Conservation (phyloP, 257 asterid species). For the Verbascum thapsus region DNA sequence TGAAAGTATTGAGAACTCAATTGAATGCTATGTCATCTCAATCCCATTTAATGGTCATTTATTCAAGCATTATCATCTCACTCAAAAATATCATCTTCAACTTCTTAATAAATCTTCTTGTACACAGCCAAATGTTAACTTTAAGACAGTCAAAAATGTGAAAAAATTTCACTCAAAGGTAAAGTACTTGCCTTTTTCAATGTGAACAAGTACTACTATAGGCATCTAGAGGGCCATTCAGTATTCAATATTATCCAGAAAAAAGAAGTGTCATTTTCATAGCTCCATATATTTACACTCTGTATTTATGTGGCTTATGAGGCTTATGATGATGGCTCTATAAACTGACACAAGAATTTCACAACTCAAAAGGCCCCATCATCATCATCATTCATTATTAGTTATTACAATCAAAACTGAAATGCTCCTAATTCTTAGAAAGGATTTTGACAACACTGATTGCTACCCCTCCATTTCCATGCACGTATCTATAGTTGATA, state of each 20-base stretch:
- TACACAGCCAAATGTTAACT: background rate
- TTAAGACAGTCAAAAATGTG: background rate
- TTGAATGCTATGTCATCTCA: slow-evolving; percentile 30
- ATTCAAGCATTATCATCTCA: slow-evolving; percentile 28
- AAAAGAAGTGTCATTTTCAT: slow-evolving; percentile 34
- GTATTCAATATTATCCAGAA: background rate
- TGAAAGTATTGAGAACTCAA: slow-evolving; percentile 23
- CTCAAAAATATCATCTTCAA: too few relatives aligned
- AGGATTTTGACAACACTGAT: background rate
- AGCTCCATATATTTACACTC: slow-evolving; percentile 26
- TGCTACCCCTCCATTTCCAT: background rate
- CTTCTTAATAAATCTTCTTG: too few relatives aligned
- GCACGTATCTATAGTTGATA: background rate
- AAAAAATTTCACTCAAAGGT: background rate
- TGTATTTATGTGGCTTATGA: slow-evolving; percentile 17
- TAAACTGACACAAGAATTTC: slow-evolving; percentile 22
- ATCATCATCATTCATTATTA: background rate
- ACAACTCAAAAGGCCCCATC: slow-evolving; percentile 6
- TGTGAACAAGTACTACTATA: too few relatives aligned
- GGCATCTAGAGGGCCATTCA: slow-evolving; percentile 3
- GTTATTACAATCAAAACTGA: background rate
- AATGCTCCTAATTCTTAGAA: background rate
- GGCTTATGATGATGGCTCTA: slow-evolving; percentile 29
- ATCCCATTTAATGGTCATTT: slow-evolving; percentile 21
- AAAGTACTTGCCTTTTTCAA: too few relatives aligned